phyloP scores from a whole-genome alignment of 192 early-diverging fungal species.

The Entomortierella beljakovae region DNA sequence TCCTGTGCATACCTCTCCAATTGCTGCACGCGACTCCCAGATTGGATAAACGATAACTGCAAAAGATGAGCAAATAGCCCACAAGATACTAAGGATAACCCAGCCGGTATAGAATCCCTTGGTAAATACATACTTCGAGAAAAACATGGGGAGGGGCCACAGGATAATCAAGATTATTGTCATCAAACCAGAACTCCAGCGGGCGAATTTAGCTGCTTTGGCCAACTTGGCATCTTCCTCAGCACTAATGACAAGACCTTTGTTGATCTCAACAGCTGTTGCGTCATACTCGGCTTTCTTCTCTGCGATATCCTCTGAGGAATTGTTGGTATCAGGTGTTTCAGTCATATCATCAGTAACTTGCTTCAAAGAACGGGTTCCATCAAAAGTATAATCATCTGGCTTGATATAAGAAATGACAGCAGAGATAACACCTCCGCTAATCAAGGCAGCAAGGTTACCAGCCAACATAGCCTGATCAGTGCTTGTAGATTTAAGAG shows the following conservation, averaged over 20 bases:
- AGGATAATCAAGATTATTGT: constrained; percentile 70
- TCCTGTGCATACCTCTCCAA: constrained; percentile 30
- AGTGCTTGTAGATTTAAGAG: constrained; percentile 63
- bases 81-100: constrained; percentile 72
- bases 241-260: constrained; percentile 12
- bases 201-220: constrained; percentile 70
- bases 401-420: constrained; percentile 57
- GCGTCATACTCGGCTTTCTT: constrained; percentile 8
- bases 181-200: constrained; percentile 60
- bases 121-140: constrained; percentile 71
- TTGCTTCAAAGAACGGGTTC: constrained; percentile 58
- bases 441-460: constrained; percentile 63
- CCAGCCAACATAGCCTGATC: constrained; percentile 85
- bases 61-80: constrained; percentile 65
- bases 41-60: constrained; percentile 71
- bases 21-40: constrained; percentile 42
- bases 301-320: constrained; percentile 20
- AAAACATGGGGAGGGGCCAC: constrained; percentile 81
- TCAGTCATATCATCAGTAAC: constrained; percentile 51
- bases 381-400: constrained; percentile 72
- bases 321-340: constrained; percentile 22
- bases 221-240: constrained; percentile 52
- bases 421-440: constrained; percentile 38
- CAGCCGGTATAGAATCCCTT: constrained; percentile 77
- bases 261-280: background rate